Evolutionary conservation across 495 filamentous ascomycete genomes (phyloP), one percentile per base, ranked within the genome.

Genomic region (Daldinia grandis): DNA sequence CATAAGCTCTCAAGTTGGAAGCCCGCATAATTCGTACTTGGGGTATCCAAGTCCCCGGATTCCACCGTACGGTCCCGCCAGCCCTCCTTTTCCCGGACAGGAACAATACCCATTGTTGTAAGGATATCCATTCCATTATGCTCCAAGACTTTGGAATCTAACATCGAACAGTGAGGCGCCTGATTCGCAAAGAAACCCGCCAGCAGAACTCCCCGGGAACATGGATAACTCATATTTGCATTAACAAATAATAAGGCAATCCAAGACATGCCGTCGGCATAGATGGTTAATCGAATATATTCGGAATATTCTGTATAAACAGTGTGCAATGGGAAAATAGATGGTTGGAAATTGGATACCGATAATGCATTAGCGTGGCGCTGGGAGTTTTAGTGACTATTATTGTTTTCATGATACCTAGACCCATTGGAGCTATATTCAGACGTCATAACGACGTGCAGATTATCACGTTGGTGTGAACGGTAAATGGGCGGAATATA

Each of bases 121-220:
- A 64, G 61, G 15, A 10, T 24, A 30, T 14, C 12, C 21, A 28
- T 38, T 8, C 42, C 30, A 58, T 19, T 40, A 1, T 19, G 14
- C 28, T 10, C 1, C 15, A 19, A 10, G 0, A 10, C 8, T 44
- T 30, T 33, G 0, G 5, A 30, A 12, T 47, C 63, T 66, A 66
- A 66, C 44, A 59, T 44, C 1, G 3, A 35, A 42, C n/a, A 66
- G 63, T 40, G 63, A 66, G 31, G 63, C 63, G 54, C 63, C 63
- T 4, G 24, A 53, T 38, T 30, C 63, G 5, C 63, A 66, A 17
- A 30, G 17, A 17, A 10, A 58, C 10, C 62, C 62, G 15, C 62
- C 62, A 9, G 54, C n/a, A 33, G 63, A 66, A 42, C 63, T 66
- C 8, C 63, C 63, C 2, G 62, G 53, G 10, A 65, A n/a, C 31